phyloP scores from a whole-genome alignment of 192 early-diverging fungal species.

The Rhizoclosmatium sp. region DNA sequence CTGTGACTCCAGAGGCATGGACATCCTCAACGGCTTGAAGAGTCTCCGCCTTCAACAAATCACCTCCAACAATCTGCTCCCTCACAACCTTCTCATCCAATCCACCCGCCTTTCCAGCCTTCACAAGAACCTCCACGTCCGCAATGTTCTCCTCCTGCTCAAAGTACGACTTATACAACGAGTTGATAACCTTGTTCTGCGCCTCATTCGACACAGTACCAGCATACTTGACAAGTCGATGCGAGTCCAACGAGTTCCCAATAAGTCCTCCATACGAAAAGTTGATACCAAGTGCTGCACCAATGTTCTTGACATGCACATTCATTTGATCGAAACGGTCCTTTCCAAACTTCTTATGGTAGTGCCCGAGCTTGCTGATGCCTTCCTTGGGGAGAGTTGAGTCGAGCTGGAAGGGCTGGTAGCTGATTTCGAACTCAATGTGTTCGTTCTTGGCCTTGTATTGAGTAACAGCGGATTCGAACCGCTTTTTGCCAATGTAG shows the following conservation, averaged over 20 bases:
- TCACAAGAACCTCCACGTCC: slow-evolving; percentile 64
- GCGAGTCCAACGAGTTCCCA: slow-evolving; percentile 66
- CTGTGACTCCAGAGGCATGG: slow-evolving; percentile 58
- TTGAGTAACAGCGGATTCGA: slow-evolving; percentile 65
- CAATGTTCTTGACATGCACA: slow-evolving; percentile 59
- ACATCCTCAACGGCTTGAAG: slow-evolving; percentile 54
- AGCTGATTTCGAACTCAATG: slow-evolving; percentile 65
- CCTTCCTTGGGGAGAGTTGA: slow-evolving; percentile 62
- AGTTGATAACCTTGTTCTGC: slow-evolving; percentile 66
- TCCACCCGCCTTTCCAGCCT: slow-evolving; percentile 65
- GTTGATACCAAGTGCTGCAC: slow-evolving; percentile 69
- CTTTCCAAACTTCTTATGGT: slow-evolving; percentile 73
- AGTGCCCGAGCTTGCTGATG: slow-evolving; percentile 58
- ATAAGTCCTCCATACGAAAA: slow-evolving; percentile 67
- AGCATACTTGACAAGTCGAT: slow-evolving; percentile 72
- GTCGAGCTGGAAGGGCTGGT: slow-evolving; percentile 78
- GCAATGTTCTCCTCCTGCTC: slow-evolving; percentile 73
- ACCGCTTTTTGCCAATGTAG: slow-evolving; percentile 77
- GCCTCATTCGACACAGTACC: slow-evolving; percentile 44
- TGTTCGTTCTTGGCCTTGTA: slow-evolving; percentile 53
- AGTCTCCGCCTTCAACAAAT: slow-evolving; percentile 60
- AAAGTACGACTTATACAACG: slow-evolving; percentile 74
- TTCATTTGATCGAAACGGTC: slow-evolving; percentile 59
- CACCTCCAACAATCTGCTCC: slow-evolving; percentile 59
- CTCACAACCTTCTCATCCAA: slow-evolving; percentile 58